A percentile compares a stretch with the other conserved stretches of the same genome.
Conservation (phyloP, 2,329 filamentous ascomycete genomes). For the Beauveria sp. region DNA sequence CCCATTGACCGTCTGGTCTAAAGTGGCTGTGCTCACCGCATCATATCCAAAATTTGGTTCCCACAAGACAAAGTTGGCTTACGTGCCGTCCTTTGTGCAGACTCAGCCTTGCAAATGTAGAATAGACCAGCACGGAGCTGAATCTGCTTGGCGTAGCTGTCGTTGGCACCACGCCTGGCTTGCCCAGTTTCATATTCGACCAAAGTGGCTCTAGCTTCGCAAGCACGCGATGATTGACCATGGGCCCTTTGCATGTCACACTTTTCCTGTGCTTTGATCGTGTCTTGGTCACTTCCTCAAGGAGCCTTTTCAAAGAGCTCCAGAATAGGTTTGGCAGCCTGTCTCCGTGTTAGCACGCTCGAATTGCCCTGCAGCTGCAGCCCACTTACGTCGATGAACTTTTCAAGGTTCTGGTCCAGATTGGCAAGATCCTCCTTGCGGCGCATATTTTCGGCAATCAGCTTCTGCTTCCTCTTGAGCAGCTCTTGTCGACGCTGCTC, state of each 20-base stretch:
- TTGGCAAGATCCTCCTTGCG: conserved; percentile 88
- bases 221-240: background rate
- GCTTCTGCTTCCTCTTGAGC: conserved; percentile 56
- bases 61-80: background rate
- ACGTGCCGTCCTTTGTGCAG: background rate
- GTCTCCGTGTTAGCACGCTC: conserved; percentile 15
- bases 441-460: conserved; percentile 72
- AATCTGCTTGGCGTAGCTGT: background rate
- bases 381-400: conserved; percentile 73
- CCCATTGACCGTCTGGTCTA: background rate
- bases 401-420: conserved; percentile 85
- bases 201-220: background rate
- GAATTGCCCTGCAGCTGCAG: background rate
- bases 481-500: conserved; percentile 78
- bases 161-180: background rate
- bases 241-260: background rate
- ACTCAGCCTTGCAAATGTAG: background rate
- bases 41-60: background rate
- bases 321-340: conserved; percentile 84
- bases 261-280: background rate
- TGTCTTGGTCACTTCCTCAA: conserved; percentile 21
- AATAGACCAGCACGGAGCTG: background rate
- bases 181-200: background rate
- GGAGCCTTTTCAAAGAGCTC: conserved; percentile 73
- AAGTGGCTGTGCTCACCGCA: background rate